Conservation (phyloP, 768 basidiomycete genomes). For the Tylopilus cervinicoccineus region DNA sequence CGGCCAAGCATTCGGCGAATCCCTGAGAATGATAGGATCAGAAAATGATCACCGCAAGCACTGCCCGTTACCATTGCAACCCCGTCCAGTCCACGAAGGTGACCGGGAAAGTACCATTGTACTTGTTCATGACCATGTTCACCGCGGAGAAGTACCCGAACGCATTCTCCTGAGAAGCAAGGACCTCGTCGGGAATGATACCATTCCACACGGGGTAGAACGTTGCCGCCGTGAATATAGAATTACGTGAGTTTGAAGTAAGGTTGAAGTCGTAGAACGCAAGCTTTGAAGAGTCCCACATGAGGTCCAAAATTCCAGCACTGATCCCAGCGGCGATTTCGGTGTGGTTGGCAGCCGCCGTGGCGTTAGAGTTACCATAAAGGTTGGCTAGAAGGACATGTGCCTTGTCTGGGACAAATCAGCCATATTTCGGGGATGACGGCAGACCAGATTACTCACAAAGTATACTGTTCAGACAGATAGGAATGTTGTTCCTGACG, state of each 20-base stretch:
- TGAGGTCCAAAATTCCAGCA: constrained; percentile 75
- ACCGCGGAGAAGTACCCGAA: constrained; percentile 71
- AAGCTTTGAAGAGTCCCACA: constrained; percentile 80
- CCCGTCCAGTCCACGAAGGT: constrained; percentile 73
- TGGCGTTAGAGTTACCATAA: constrained; percentile 46
- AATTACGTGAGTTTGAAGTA: constrained; percentile 59
- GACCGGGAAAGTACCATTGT: constrained; percentile 82
- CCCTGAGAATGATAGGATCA: constrained; percentile 41
- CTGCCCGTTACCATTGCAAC: constrained; percentile 68
- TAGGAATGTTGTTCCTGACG: constrained; percentile 61
- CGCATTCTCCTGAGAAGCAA: constrained; percentile 51
- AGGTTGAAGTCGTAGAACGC: constrained; percentile 91
- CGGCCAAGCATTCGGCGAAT: constrained; percentile 88
- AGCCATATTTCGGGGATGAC: neutral
- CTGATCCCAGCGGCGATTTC: constrained; percentile 54
- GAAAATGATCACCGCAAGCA: no score
- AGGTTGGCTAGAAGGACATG: constrained; percentile 57
- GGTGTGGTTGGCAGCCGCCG: constrained; percentile 47
- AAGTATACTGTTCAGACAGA: constrained; percentile 83
- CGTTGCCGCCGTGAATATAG: constrained; percentile 66
- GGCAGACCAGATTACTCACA: constrained; percentile 44
- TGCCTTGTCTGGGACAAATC: constrained; percentile 50
- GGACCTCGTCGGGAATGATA: constrained; percentile 73
- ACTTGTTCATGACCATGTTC: constrained; percentile 76
- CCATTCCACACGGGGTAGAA: constrained; percentile 88